Evolutionary conservation across 495 filamentous ascomycete species (phyloP).

Genomic region (Astrothelium subdiscretum): DNA sequence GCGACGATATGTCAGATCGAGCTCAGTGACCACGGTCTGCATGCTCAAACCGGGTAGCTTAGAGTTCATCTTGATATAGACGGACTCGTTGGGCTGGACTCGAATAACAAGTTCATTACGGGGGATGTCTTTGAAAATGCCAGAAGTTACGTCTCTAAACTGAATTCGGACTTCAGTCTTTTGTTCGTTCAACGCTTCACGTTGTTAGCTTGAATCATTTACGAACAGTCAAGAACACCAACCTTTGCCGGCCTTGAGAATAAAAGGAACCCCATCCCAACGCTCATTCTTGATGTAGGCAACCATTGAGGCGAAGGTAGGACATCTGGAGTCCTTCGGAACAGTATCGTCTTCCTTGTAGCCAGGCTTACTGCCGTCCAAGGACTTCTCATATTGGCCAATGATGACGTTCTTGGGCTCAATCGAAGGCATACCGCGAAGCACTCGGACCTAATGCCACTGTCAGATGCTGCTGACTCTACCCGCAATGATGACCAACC

Average conservation of each 20-base stretch:
- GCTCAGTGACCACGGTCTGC: slow-evolving; percentile 98
- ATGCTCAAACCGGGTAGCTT: slow-evolving; percentile 97
- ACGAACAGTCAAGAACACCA: slow-evolving; percentile 20
- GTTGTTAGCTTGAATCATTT: slow-evolving; percentile 16
- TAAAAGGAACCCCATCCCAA: slow-evolving; percentile 99
- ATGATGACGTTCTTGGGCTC: slow-evolving; percentile 99
- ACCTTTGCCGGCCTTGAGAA: slow-evolving; percentile 92
- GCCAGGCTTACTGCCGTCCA: slow-evolving; percentile 92
- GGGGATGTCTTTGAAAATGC: slow-evolving; percentile 99
- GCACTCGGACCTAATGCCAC: slow-evolving; percentile 51
- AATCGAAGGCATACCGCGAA: slow-evolving; percentile 86
- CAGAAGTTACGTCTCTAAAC: slow-evolving; percentile 97
- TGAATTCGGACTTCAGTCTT: slow-evolving; percentile 99
- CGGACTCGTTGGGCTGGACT: slow-evolving; percentile 97
- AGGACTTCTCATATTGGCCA: slow-evolving; percentile 91
- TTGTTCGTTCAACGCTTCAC: slow-evolving; percentile 81
- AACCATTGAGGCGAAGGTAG: slow-evolving; percentile 94
- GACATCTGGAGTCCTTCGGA: slow-evolving; percentile 91
- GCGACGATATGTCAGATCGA: slow-evolving; percentile 95
- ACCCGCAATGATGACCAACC: slow-evolving; percentile 24
- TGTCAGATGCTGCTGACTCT: not conserved
- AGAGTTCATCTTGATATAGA: slow-evolving; percentile 99
- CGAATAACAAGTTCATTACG: slow-evolving; percentile 99
- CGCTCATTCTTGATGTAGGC: slow-evolving; percentile 99
- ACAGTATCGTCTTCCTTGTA: slow-evolving; percentile 99